These are phyloP conservation scores for Termitomyces sp. DNA, from an alignment of 768 basidiomycete genomes.

Conservation along the genomic window DNA sequence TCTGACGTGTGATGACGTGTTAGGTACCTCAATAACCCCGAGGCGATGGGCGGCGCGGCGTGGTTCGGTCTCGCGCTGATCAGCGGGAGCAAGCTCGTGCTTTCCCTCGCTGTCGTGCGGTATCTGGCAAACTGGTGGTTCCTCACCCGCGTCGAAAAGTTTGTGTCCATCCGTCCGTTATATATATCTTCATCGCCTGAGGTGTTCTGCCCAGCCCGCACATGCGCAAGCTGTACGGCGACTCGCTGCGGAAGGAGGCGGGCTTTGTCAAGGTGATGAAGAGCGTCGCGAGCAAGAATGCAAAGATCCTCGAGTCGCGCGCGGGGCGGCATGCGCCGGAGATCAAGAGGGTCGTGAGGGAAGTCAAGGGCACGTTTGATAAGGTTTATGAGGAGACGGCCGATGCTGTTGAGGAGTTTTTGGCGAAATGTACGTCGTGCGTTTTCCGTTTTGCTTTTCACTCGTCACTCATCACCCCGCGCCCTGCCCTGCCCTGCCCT, in stretches of 20 bases:
- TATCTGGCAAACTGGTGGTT: slow-evolving; percentile 97
- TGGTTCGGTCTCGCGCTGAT: slow-evolving; percentile 93
- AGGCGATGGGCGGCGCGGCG: slow-evolving; percentile 91
- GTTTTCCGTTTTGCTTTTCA: too few species aligned
- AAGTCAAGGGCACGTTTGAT: slow-evolving; percentile 92
- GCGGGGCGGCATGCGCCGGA: slow-evolving; percentile 83
- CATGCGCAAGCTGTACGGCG: slow-evolving; percentile 94
- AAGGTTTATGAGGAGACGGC: slow-evolving; percentile 95
- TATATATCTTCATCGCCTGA: background rate
- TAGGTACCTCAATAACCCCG: slow-evolving; percentile 92
- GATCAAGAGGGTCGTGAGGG: slow-evolving; percentile 71
- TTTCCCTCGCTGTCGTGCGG: slow-evolving; percentile 76
- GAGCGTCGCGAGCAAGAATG: slow-evolving; percentile 83
- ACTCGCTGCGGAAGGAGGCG: slow-evolving; percentile 90
- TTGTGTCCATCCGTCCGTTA: slow-evolving; percentile 23
- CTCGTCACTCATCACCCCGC: too few species aligned
- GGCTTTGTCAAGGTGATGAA: slow-evolving; percentile 99
- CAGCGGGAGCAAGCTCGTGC: slow-evolving; percentile 89
- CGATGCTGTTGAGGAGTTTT: slow-evolving; percentile 89
- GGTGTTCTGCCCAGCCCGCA: slow-evolving; percentile 64
- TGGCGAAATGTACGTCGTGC: slow-evolving; percentile 85
- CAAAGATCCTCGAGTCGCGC: slow-evolving; percentile 63
- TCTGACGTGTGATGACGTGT: background rate
- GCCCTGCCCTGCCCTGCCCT: slow-evolving; percentile 9
- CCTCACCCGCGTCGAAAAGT: slow-evolving; percentile 89